Conservation (phyloP, 208 protist species). For the Crithidia brevicula region DNA sequence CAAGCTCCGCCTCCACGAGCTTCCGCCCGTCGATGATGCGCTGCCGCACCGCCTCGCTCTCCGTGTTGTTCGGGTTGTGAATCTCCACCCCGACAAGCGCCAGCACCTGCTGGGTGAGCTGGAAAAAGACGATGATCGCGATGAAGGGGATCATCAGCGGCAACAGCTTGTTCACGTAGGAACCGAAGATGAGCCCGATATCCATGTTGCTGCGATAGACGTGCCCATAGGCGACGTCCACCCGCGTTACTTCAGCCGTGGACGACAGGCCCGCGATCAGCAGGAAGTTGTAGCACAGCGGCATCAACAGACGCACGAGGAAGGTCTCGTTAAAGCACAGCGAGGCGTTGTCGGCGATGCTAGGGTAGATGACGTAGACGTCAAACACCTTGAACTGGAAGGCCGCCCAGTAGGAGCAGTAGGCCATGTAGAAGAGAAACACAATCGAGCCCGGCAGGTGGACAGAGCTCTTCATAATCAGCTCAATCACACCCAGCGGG, state of each 20-base stretch:
- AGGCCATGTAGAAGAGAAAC: slow-evolving; percentile 92
- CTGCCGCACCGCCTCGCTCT: slow-evolving; percentile 69
- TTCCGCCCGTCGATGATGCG: slow-evolving; percentile 80
- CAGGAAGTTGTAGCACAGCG: slow-evolving; percentile 92
- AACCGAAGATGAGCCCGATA: slow-evolving; percentile 75
- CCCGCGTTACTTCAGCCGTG: slow-evolving; percentile 28
- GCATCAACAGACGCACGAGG: slow-evolving; percentile 90
- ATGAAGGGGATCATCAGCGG: slow-evolving; percentile 90
- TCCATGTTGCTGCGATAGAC: slow-evolving; percentile 92
- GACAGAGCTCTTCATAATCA: slow-evolving; percentile 71
- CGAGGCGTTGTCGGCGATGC: slow-evolving; percentile 87
- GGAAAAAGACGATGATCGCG: slow-evolving; percentile 68
- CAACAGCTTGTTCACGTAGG: slow-evolving; percentile 81
- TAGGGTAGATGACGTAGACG: slow-evolving; percentile 87
- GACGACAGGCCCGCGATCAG: slow-evolving; percentile 74
- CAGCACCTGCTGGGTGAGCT: slow-evolving; percentile 71
- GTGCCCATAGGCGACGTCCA: slow-evolving; percentile 88
- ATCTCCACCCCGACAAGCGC: slow-evolving; percentile 77
- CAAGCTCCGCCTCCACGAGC: slow-evolving; percentile 74
- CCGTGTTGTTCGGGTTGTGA: slow-evolving; percentile 77
- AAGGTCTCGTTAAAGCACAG: slow-evolving; percentile 92
- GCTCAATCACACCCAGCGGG: slow-evolving; percentile 74
- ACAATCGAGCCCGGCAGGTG: slow-evolving; percentile 84
- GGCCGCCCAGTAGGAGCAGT: slow-evolving; percentile 90
- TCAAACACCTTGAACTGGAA: slow-evolving; percentile 93